Evolutionary conservation across 768 basidiomycete genomes (phyloP), one percentile per base, ranked within the genome.

Genomic region (Lepiota brunneoincarnata): DNA sequence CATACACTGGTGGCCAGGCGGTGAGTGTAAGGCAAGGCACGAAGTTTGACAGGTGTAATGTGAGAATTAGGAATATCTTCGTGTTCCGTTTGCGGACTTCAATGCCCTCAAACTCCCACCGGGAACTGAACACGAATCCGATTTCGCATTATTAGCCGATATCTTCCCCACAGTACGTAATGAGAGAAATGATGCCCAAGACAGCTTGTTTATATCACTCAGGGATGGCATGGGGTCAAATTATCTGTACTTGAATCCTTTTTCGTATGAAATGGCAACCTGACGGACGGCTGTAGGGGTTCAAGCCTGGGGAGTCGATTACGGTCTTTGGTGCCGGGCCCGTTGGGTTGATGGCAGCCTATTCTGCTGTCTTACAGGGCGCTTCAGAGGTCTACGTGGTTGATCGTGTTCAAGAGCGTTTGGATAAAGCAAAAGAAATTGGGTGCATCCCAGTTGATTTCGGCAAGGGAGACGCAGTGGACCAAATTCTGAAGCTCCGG

Each of bases 261-360:
- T 15, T 7, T 42, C 15, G 31, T 21, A 24, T 14, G 31, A 45
- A 4, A 31, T 44, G 31, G 12, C 5, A 12, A 11, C 21, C 17
- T 49, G 3, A 38, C 15, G 14, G 9, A 41, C n/a, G 21, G 28
- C 18, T 11, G 36, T 37, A 44, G 49, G 77, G 78, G 0, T 81
- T 79, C 65, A 72, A 67, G 39, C 74, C 79, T 2, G 80, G 80
- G 21, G 80, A 82, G 63, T 78, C 75, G 11, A 55, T 82, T 42
- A 79, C 68, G 2, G 75, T 82, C 17, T 82, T 80, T 53, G 80
- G 80, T 15, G 80, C 77, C 6, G 80, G 76, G 6, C 78, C 77
- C 9, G 76, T 79, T 12, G 80, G 81, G 1, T 73, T 82, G 34
- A 82, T 82, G 80, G 80, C 80, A 1, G 80, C 79, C 0, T 82